These are phyloP conservation scores for Peniophora sp. DNA, from an alignment of 1,284 basidiomycete species.

Conservation along the genomic window DNA sequence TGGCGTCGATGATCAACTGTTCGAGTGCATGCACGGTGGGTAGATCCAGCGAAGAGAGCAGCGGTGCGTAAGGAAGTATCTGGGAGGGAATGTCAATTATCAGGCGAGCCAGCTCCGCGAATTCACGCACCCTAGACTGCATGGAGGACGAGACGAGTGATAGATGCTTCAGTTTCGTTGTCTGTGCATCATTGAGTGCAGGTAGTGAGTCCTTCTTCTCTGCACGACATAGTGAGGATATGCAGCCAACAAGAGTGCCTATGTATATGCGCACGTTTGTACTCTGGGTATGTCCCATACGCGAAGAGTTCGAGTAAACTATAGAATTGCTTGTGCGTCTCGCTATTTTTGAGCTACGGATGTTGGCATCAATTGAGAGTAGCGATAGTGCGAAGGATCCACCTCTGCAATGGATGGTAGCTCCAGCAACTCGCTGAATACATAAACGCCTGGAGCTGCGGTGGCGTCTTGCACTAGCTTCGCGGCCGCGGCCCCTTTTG, in stretches of 20 bases:
- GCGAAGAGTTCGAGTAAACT: conserved; percentile 80
- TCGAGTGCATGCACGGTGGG: conserved; percentile 79
- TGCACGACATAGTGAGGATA: conserved; percentile 21
- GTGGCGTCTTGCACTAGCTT: conserved; percentile 84
- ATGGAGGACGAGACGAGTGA: conserved; percentile 79
- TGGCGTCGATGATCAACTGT: conserved; percentile 91
- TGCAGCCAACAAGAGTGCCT: conserved; percentile 14
- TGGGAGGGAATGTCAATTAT: conserved; percentile 20
- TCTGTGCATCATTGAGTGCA: conserved; percentile 62
- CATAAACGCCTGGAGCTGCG: conserved; percentile 81
- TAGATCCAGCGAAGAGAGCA: conserved; percentile 64
- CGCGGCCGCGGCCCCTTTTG: conserved; percentile 86
- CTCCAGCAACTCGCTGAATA: conserved; percentile 84
- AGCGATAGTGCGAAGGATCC: background rate
- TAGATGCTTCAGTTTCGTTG: conserved; percentile 85
- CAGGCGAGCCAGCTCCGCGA: background rate
- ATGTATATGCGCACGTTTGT: conserved; percentile 33
- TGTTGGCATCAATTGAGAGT: background rate
- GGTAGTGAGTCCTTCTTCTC: conserved; percentile 62
- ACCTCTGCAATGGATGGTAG: conserved; percentile 76
- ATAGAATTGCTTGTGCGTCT: conserved; percentile 52
- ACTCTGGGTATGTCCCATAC: conserved; percentile 80
- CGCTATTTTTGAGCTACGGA: conserved; percentile 52
- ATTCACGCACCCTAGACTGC: conserved; percentile 50
- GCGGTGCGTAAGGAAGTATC: conserved; percentile 68